Conservation (phyloP, 2,329 filamentous ascomycete genomes). For the Remersonia thermophila region DNA sequence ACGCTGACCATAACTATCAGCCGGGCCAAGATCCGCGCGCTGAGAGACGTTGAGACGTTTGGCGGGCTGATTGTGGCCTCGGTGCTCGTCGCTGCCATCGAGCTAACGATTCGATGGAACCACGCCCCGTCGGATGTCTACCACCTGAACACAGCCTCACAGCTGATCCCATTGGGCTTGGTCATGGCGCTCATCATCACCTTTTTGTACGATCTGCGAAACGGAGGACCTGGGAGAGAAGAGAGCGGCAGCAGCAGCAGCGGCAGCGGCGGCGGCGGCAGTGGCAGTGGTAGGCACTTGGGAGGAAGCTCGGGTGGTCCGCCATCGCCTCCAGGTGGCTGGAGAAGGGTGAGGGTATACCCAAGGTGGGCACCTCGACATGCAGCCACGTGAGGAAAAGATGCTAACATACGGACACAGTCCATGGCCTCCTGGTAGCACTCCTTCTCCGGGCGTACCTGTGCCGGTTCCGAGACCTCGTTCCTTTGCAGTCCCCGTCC, state of each 20-base stretch:
- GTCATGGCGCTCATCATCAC: constrained; percentile 5
- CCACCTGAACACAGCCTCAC: constrained; percentile 8
- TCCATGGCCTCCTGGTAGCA: too few species aligned
- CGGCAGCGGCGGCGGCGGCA: neutral
- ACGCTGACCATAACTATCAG: constrained; percentile 4
- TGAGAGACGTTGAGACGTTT: constrained; percentile 14
- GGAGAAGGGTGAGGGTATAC: too few species aligned
- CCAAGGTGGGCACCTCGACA: too few species aligned
- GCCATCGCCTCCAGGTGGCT: too few species aligned
- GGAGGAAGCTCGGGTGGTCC: neutral
- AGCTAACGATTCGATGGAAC: constrained; percentile 15
- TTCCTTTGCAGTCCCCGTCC: too few species aligned
- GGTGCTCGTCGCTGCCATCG: constrained; percentile 13
- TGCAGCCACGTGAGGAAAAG: too few species aligned
- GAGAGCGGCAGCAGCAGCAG: neutral
- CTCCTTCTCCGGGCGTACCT: too few species aligned
- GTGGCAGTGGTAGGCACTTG: neutral
- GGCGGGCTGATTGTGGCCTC: constrained; percentile 13
- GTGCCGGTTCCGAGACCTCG: too few species aligned
- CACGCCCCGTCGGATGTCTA: constrained; percentile 8
- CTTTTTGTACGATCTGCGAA: constrained; percentile 4
- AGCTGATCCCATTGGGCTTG: constrained; percentile 13
- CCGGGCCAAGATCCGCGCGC: constrained; percentile 4
- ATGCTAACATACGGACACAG: too few species aligned
- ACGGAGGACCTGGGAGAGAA: neutral